Base-by-base conservation (phyloP, 139 green algal species). In the Chlamydomonas incerta region DNA sequence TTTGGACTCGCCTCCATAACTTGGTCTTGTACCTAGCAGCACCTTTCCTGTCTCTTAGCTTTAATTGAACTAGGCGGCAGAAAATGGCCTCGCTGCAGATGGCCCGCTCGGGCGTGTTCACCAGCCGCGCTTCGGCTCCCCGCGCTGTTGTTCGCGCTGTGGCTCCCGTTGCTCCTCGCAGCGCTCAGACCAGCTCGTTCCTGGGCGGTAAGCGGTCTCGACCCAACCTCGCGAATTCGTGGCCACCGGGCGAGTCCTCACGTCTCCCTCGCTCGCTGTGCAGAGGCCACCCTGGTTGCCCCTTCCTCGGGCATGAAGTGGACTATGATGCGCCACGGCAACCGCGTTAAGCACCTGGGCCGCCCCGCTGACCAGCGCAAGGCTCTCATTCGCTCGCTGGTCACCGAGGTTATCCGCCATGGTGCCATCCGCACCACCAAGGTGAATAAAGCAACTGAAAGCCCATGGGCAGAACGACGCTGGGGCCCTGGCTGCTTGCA, bases 301-400 rank as follows among this genome's bases (percentile, higher is more conserved):
- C 80, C 88, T 26, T 75, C n/a, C 28, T 79, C 81, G 31, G 88
- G 88, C 76, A 91, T 92, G 83, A 89, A 92, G 63, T 88, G 80
- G 85, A 92, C 92, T 31, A 95, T 95, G 89, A 99, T 99, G 96
- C 91, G 98, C n/a, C 98, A 99, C 90, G 90, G 95, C 69, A 95
- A 96, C 79, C 93, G 91, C 47, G 87, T 96, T 26, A 93, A 95
- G 55, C 93, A 94, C 31, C 93, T 99, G 31, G 93, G 94, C 29
- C 90, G 96, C 26, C 96, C 98, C 34, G 96, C 97, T 14, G 97
- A 99, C 92, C 98, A 99, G 95, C 92, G 98, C 21, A 99, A 99
- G 89, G 97, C 97, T 4, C 94, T 99, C 35, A 91, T 99, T 29
- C 92, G 98, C 34, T 73, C 83, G 8, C 93, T 99, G 23, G 95